Conservation (phyloP, 2,329 filamentous ascomycete species). For the Cercospora beticola region DNA sequence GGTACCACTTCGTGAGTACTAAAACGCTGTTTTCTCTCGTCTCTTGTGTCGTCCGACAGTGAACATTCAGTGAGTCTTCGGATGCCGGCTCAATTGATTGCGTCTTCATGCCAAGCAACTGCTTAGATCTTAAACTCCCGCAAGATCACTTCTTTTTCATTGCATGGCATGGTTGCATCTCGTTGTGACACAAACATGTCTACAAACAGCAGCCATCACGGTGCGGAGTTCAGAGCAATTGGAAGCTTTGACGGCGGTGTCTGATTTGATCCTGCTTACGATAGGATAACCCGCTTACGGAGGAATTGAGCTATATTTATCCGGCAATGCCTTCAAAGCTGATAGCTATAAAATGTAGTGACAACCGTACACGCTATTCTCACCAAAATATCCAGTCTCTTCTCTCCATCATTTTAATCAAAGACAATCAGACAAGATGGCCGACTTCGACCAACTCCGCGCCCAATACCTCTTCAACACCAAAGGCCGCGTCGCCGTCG, state of each 20-base stretch:
- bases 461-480: conserved; percentile 40
- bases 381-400: neutral
- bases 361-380: neutral
- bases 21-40: neutral
- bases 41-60: neutral
- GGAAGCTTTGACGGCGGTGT: neutral
- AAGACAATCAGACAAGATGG: conserved; percentile 22
- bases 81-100: neutral
- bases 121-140: neutral
- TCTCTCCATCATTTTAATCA: neutral
- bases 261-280: neutral
- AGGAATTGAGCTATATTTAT: neutral
- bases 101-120: neutral
- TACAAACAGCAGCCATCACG: neutral
- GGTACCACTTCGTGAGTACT: neutral
- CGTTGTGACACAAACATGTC: neutral
- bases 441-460: conserved; percentile 28
- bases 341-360: neutral
- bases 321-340: neutral
- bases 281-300: neutral
- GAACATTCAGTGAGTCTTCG: neutral
- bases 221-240: neutral
- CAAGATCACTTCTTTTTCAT: neutral
- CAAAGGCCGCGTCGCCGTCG: conserved; percentile 43
- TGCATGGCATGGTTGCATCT: neutral